Base-by-base conservation (phyloP, 306 rosid species). In the Sicyos baderoa region DNA sequence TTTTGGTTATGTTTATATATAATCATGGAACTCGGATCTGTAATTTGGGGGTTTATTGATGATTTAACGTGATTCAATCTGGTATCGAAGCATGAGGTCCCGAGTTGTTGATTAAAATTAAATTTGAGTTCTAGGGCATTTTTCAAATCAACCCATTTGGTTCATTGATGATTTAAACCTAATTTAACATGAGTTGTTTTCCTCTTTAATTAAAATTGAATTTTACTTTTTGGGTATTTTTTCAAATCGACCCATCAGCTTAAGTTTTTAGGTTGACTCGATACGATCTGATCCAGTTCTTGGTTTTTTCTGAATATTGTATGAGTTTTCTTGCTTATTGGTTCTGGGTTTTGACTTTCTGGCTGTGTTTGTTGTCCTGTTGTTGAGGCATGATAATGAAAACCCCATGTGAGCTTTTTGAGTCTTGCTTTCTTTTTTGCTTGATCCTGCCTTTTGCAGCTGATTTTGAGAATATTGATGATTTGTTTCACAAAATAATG, bases 251-350 rank as follows among this genome's bases (percentile, higher is more conserved):
- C 9, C 7, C 44, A 29, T 29, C 35, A 2, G 7, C 1, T 37
- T 37, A 37, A 37, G 44, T 7, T 37, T 37, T 37, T 6, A 0
- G 44, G 9, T 37, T 37, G 44, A 37, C 4, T 35, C 6, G 7
- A 35, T 9, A 37, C 9, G 3, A 37, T 83, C 78, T 21, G 25
- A 74, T 52, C 47, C 42, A 12, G 12, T 50, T 23, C 47, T 52
- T 68, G 35, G 23, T 47, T 66, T 66, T 47, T 6, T 2, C 12
- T 23, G 6, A 45, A 21, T 66, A 21, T 10, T 40, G 45, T 40
- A 40, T 40, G 49, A 40, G 27, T 1, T 45, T 44, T 22, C 54
- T 48, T 67, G 11, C 11, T 40, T 40, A 40, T 40, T 40, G 45
- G 11, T 40, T 40, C 45, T 40, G 45, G 45, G 45, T 40, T 2